A percentile compares a stretch with the other conserved stretches of the same genome.
phyloP scores from a whole-genome alignment of 768 basidiomycete species.

The Suillus variegatus region DNA sequence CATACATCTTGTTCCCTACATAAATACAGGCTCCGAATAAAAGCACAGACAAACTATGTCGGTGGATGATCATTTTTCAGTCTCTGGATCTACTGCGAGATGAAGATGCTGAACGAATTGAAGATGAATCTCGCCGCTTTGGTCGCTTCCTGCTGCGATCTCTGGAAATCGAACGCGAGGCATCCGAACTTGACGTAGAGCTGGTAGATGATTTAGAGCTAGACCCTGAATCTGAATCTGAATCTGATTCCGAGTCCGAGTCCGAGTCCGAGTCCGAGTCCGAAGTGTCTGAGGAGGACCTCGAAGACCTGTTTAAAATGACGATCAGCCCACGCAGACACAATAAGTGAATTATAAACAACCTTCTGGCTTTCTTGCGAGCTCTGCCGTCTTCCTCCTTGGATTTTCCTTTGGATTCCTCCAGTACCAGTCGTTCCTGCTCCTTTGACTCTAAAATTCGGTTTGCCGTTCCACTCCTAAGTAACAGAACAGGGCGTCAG shows the following conservation, averaged over 20 bases:
- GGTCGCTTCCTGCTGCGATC: slow-evolving; percentile 44
- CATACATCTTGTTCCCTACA: slow-evolving; percentile 14
- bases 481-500: slow-evolving; percentile 10
- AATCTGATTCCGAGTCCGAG: no score
- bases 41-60: background rate
- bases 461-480: slow-evolving; percentile 78
- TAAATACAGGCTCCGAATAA: slow-evolving; percentile 5
- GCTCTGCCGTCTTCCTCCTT: slow-evolving; percentile 30
- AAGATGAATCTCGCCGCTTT: slow-evolving; percentile 19
- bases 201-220: slow-evolving; percentile 9
- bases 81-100: slow-evolving; percentile 16
- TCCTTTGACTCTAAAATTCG: slow-evolving; percentile 83
- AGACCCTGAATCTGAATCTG: slow-evolving; percentile 27
- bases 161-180: slow-evolving; percentile 47
- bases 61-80: slow-evolving; percentile 11
- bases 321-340: background rate
- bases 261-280: slow-evolving; percentile 15
- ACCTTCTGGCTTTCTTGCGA: slow-evolving; percentile 40
- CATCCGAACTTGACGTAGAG: slow-evolving; percentile 35
- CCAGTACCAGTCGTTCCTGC: slow-evolving; percentile 54
- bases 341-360: slow-evolving; percentile 32
- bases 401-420: slow-evolving; percentile 32
- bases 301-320: slow-evolving; percentile 30
- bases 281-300: slow-evolving; percentile 44
- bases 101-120: slow-evolving; percentile 18